Percentiles rank a stretch among this genome's conserved stretches.
These are phyloP conservation scores for Ceratocystis albifundus DNA, from an alignment of 2,329 filamentous ascomycete species.

Conservation along the genomic window DNA sequence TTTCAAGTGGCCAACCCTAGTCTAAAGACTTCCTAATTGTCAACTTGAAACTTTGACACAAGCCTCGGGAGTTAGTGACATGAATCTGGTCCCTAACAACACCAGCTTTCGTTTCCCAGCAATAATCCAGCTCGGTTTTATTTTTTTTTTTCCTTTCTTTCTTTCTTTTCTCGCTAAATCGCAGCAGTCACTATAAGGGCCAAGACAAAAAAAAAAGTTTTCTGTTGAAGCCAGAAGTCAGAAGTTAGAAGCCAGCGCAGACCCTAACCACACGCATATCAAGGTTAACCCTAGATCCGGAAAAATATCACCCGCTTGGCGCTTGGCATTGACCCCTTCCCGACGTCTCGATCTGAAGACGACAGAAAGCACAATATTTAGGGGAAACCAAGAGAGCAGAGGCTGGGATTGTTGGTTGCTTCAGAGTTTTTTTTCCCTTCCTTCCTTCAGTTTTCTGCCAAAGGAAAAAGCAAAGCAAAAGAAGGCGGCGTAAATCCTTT, in stretches of 20 bases:
- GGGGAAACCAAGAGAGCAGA: not conserved
- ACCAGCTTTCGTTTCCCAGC: not conserved
- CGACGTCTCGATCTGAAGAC: not conserved
- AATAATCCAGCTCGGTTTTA: not conserved
- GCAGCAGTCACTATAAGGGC: not conserved
- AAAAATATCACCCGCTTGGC: not conserved
- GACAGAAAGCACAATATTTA: not conserved
- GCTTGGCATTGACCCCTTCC: not conserved
- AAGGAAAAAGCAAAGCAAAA: not conserved
- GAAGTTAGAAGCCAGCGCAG: no score
- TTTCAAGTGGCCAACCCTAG: not conserved
- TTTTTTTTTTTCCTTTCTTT: no score
- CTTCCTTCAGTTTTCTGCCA: not conserved
- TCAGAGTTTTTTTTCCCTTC: not conserved
- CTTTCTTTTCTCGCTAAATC: not conserved
- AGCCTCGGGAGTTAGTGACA: not conserved
- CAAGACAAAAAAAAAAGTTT: not conserved
- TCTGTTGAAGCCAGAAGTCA: not conserved
- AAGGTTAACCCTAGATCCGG: not conserved
- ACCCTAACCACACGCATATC: not conserved
- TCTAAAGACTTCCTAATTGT: not conserved
- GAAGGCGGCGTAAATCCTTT: not conserved
- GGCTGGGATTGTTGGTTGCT: conserved; percentile 1
- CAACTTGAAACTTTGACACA: conserved; percentile 5
- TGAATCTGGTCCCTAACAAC: not conserved